Evolutionary conservation across 768 basidiomycete species (phyloP).

Genomic region (Russula lepida): DNA sequence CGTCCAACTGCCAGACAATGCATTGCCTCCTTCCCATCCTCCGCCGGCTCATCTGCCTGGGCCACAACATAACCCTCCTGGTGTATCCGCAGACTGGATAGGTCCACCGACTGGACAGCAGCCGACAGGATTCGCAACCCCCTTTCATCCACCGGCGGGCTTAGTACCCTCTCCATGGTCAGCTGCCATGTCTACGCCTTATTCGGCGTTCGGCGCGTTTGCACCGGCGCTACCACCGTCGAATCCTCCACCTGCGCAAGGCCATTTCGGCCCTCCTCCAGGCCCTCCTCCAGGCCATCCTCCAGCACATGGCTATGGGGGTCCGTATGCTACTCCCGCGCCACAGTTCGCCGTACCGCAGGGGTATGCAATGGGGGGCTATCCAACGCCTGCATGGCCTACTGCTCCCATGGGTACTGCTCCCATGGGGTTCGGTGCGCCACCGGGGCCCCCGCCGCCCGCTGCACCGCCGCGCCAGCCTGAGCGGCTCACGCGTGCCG

Average conservation of each 20-base stretch:
- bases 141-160: background rate
- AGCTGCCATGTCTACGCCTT: slow-evolving; percentile 12
- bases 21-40: background rate
- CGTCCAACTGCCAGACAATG: slow-evolving; percentile 23
- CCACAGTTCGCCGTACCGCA: slow-evolving; percentile 13
- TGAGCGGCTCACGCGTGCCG: slow-evolving; percentile 25
- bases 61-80: slow-evolving; percentile 21
- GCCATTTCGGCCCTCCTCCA: background rate
- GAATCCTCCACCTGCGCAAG: background rate
- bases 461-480: slow-evolving; percentile 23
- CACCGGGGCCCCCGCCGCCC: slow-evolving; percentile 18
- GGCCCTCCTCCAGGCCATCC: background rate
- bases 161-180: slow-evolving; percentile 6
- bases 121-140: slow-evolving; percentile 16
- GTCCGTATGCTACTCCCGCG: slow-evolving; percentile 12
- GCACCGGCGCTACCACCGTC: slow-evolving; percentile 29
- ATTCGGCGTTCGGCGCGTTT: slow-evolving; percentile 26
- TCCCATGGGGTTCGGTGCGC: background rate
- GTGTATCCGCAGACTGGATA: slow-evolving; percentile 28
- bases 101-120: slow-evolving; percentile 20
- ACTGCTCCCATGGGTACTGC: slow-evolving; percentile 9
- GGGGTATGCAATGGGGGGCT: slow-evolving; percentile 12
- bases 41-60: slow-evolving; percentile 7
- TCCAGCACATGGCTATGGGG: slow-evolving; percentile 3
- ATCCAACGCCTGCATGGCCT: slow-evolving; percentile 3